Percentiles rank a stretch among this genome's conserved stretches.
These are phyloP conservation scores for Colletotrichum sp. DNA, from an alignment of 2,329 filamentous ascomycete genomes.

Conservation along the genomic window DNA sequence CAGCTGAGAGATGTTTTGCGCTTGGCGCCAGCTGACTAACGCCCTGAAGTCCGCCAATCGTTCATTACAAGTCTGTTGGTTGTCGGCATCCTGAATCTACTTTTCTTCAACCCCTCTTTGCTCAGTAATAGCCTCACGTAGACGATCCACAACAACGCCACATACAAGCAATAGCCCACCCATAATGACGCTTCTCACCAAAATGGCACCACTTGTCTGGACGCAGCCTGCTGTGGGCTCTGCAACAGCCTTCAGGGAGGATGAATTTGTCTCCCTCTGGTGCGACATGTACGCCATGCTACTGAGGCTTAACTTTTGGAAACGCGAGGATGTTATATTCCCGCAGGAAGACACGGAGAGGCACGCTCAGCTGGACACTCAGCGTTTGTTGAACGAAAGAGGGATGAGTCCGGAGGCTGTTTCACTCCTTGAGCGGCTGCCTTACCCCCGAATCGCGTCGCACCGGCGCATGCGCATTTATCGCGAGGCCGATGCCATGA, in stretches of 20 bases:
- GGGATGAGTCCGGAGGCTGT: not conserved
- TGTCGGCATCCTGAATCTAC: not conserved
- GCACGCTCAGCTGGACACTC: not conserved
- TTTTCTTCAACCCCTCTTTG: not conserved
- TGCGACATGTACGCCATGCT: not conserved
- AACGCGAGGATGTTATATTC: not conserved
- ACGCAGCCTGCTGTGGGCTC: not conserved
- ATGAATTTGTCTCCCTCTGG: constrained; percentile 11
- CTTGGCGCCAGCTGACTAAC: not conserved
- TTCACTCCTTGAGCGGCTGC: constrained; percentile 6
- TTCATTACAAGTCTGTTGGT: not conserved
- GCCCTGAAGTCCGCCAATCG: not conserved
- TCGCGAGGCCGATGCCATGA: not conserved
- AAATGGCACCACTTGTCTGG: not conserved
- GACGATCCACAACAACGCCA: not conserved
- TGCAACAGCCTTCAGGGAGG: not conserved
- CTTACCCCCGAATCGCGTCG: not conserved
- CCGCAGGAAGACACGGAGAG: not conserved
- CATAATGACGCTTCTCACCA: not conserved
- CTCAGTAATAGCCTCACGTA: not conserved
- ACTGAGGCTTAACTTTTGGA: not conserved
- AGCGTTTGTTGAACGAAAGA: not conserved
- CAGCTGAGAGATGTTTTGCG: not conserved
- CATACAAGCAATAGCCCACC: not conserved
- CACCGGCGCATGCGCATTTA: not conserved